Percentiles rank a stretch among this genome's conserved stretches.
phyloP scores from a whole-genome alignment of 1,139 yeast genomes.

The Geotrichum reessii region DNA sequence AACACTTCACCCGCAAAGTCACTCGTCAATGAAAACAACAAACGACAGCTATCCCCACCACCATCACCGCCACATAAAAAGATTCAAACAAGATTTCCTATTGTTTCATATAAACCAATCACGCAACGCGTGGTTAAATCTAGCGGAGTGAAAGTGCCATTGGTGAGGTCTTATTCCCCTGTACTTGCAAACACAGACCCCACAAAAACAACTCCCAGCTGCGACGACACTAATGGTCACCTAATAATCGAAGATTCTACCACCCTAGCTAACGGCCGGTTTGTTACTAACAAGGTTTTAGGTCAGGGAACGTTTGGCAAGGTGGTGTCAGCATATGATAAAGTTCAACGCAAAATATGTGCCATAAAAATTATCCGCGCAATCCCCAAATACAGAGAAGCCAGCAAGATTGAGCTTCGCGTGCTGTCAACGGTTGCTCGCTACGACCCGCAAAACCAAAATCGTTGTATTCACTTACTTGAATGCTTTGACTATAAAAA shows the following conservation, averaged over 20 bases:
- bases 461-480: constrained; percentile 57
- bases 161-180: background rate
- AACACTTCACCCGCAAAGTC: constrained; percentile 8
- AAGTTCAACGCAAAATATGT: constrained; percentile 53
- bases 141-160: constrained; percentile 6
- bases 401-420: constrained; percentile 48
- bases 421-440: constrained; percentile 75
- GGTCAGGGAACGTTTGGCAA: constrained; percentile 99
- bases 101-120: background rate
- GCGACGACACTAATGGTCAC: constrained; percentile 14
- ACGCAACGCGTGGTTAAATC: constrained; percentile 8
- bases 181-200: background rate
- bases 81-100: background rate
- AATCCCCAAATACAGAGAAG: constrained; percentile 44
- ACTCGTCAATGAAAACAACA: background rate
- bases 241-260: constrained; percentile 5
- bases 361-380: constrained; percentile 82
- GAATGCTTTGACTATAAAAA: constrained; percentile 92
- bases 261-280: constrained; percentile 39
- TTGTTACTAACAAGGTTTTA: constrained; percentile 42
- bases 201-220: background rate
- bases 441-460: constrained; percentile 57
- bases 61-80: background rate
- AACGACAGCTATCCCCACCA: background rate
- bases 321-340: constrained; percentile 55